Percentiles rank a stretch among this genome's conserved stretches.
These are phyloP conservation scores for Baorangia bicolor DNA, from an alignment of 768 basidiomycete species.

Conservation along the genomic window DNA sequence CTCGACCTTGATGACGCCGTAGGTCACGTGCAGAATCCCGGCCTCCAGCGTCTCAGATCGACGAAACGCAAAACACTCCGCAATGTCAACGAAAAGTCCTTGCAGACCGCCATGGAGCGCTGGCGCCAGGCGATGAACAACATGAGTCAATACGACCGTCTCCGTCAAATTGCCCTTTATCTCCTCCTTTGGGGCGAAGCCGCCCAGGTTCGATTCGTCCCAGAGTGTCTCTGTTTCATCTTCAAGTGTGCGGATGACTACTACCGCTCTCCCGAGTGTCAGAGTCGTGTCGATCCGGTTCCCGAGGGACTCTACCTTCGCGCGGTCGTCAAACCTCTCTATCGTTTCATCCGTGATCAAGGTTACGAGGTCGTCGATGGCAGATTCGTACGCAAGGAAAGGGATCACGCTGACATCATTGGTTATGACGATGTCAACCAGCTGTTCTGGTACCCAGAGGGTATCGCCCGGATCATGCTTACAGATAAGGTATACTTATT, in stretches of 20 bases:
- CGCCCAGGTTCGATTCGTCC: slow-evolving; percentile 93
- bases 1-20: slow-evolving; percentile 98
- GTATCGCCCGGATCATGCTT: slow-evolving; percentile 88
- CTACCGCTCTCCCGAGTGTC: slow-evolving; percentile 98
- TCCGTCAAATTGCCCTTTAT: slow-evolving; percentile 94
- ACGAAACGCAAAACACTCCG: slow-evolving; percentile 60
- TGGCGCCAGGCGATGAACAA: slow-evolving; percentile 99
- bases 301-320: slow-evolving; percentile 95
- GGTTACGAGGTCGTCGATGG: slow-evolving; percentile 96
- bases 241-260: slow-evolving; percentile 99
- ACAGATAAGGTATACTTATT: slow-evolving; percentile 71
- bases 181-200: slow-evolving; percentile 98
- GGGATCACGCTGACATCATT: slow-evolving; percentile 91
- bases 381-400: slow-evolving; percentile 90
- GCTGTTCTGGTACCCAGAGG: slow-evolving; percentile 99
- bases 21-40: slow-evolving; percentile 89
- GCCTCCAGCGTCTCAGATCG: slow-evolving; percentile 79
- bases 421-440: slow-evolving; percentile 99
- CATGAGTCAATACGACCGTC: slow-evolving; percentile 97
- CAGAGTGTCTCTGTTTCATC: slow-evolving; percentile 97
- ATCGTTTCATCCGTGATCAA: slow-evolving; percentile 95
- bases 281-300: slow-evolving; percentile 86
- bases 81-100: slow-evolving; percentile 56
- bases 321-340: slow-evolving; percentile 88
- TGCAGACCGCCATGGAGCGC: slow-evolving; percentile 82